phyloP scores from a whole-genome alignment of 306 rosid species.

The Glycine latifolia region DNA sequence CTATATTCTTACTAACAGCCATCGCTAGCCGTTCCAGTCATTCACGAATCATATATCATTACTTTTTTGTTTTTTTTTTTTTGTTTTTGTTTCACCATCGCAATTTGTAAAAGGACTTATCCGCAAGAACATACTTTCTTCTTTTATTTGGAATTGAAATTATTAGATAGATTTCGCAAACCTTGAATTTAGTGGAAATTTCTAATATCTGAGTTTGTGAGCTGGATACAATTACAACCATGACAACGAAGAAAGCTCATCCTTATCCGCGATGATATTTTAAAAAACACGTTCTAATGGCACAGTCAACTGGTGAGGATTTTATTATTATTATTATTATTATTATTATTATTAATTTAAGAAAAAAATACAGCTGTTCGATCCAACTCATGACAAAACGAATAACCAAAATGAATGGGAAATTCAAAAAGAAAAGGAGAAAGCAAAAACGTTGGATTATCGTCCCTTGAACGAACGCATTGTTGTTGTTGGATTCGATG shows the following conservation, averaged over 20 bases:
- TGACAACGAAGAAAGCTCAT: background rate
- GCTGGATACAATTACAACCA: background rate
- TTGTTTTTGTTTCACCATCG: background rate
- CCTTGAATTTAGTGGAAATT: background rate
- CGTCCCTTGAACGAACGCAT: background rate
- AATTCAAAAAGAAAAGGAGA: background rate
- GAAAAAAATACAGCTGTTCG: slow-evolving; percentile 16
- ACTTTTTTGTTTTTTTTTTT: too few species aligned
- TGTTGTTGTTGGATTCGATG: background rate
- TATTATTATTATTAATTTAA: too few species aligned
- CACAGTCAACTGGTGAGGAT: background rate
- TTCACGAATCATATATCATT: too few species aligned
- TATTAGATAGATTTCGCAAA: slow-evolving; percentile 10
- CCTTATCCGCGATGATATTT: background rate
- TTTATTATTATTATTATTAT: too few species aligned
- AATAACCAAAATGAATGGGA: background rate
- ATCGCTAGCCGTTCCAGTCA: background rate
- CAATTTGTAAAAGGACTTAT: slow-evolving; percentile 6
- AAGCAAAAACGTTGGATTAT: background rate
- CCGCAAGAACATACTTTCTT: background rate
- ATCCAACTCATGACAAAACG: background rate
- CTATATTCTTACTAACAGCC: too few species aligned
- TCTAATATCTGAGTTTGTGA: background rate
- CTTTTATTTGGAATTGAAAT: background rate
- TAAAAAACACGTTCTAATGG: background rate